Evolutionary conservation across 2,329 filamentous ascomycete species (phyloP).

Genomic region (Sporothrix globosa): DNA sequence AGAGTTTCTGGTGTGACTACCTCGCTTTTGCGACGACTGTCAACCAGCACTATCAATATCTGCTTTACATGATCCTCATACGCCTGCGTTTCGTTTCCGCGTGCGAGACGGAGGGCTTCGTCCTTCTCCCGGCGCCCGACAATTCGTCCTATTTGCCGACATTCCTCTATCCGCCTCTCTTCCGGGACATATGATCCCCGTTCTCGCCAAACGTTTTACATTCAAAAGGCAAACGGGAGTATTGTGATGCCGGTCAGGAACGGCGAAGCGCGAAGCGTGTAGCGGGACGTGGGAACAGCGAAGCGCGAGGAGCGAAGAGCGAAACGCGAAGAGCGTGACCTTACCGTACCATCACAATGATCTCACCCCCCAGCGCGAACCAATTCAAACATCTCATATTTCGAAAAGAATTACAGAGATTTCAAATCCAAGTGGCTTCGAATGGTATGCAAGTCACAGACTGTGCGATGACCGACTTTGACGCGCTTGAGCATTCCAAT

Average conservation of each 20-base stretch:
- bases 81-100: too few species aligned
- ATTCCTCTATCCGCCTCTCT: neutral
- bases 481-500: too few species aligned
- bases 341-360: neutral
- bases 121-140: neutral
- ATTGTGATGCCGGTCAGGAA: neutral
- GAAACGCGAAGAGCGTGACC: neutral
- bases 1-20: too few species aligned
- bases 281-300: neutral
- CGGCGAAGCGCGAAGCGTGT: too few species aligned
- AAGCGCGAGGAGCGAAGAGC: neutral
- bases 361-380: neutral
- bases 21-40: too few species aligned
- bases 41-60: too few species aligned
- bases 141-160: constrained; percentile 1
- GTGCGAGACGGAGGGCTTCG: neutral
- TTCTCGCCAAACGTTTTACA: neutral
- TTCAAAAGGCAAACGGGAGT: neutral
- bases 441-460: too few species aligned
- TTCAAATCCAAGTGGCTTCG: too few species aligned
- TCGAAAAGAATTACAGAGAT: too few species aligned
- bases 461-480: too few species aligned
- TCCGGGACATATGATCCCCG: neutral
- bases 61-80: too few species aligned
- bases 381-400: too few species aligned